Base-by-base conservation (phyloP, 202 grass and related monocot species). In the Cymbopogon flexuosus region DNA sequence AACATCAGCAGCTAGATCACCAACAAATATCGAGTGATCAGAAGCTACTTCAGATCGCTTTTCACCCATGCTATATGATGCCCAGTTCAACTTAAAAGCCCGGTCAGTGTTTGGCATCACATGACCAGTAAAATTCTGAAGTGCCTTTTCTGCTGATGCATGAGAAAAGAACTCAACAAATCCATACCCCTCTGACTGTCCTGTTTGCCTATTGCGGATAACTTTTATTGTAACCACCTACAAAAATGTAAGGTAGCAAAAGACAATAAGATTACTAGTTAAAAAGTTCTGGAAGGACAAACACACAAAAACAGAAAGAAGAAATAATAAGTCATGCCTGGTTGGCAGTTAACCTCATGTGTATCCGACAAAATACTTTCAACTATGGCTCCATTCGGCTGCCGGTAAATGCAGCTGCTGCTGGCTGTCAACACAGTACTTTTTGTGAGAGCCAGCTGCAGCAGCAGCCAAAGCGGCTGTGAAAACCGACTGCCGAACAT, bases 11-110 rank as follows among this genome's bases (percentile, higher is more conserved):
- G 88, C 91, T 75, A 93, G 72, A 86, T 93, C 91, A 75, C 91
- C 91, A 74, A 93, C 91, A 90, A 93, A 93, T 84, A 90, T 90
- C 10, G 91, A 93, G 86, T 90, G 63, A 72, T 93, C 88, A 81
- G 86, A 86, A 76, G 81, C 65, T 76, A 90, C 65, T 84, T 93
- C 88, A 24, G 85, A 84, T 39, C 83, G 83, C 68, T 85, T 93
- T 78, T 93, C 88, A 30, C 88, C 91, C 68, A 86, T 88, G 51
- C 88, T 93, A 90, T 90, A 90, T 10, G 91, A 90, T 78, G 91
- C 91, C 91, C 91, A 93, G 79, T 93, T 93, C 78, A 90, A 79
- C 85, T 87, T 90, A 88, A 93, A 93, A 78, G 88, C 40, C 27
- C 84, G 80, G 56, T 93, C 91, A 14, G 91, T 88, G 61, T 90